Base-by-base conservation (phyloP, 2,329 filamentous ascomycete species). In the Lachnellula willkommii region DNA sequence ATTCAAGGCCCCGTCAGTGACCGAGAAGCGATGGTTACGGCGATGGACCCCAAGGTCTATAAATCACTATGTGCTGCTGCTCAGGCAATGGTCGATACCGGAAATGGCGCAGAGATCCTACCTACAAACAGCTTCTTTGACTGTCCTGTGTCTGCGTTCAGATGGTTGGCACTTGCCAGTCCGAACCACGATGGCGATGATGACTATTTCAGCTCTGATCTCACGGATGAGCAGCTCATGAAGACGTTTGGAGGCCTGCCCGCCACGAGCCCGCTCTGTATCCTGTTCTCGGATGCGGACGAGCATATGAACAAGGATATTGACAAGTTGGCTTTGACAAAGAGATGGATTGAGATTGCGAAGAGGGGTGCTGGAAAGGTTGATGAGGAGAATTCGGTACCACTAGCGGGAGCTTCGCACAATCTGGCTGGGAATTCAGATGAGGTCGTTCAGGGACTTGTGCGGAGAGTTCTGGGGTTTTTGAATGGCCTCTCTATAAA, bases 131-230 rank as follows among this genome's bases (percentile, higher is more conserved):
- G 63, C 5, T 65, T 72, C 42, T 70, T 69, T 40, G 58, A 65
- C 2, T 72, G 73, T 0, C 78, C 80, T 0, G 71, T 86, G 4
- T 78, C 74, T n/a, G 81, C 84, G 7, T 73, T 74, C 47, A 69
- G 85, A 43, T 86, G 83, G 69, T 67, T 85, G 37, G 82, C 80
- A 47, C 72, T 88, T 6, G 74, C 78, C 0, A 80, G 77, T 22
- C 81, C 81, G 0, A 73, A 76, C 47, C 71, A 75, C 50, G 77
- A 77, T 28, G 81, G 80, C 3, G 80, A 81, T 47, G 86, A 89
- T 68, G 86, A 89, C 67, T 82, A 84, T 60, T 89, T 89, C 70
- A 85, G 81, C 53, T 81, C 78, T 9, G 86, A 89, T 70, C 69
- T 88, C 35, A 67, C 64, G 0, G 79, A 82, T 43, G 71, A 76